Percentiles rank a stretch among this genome's conserved stretches.
Evolutionary conservation across 2,329 filamentous ascomycete species (phyloP).

Genomic region (Apiospora saccharicola): DNA sequence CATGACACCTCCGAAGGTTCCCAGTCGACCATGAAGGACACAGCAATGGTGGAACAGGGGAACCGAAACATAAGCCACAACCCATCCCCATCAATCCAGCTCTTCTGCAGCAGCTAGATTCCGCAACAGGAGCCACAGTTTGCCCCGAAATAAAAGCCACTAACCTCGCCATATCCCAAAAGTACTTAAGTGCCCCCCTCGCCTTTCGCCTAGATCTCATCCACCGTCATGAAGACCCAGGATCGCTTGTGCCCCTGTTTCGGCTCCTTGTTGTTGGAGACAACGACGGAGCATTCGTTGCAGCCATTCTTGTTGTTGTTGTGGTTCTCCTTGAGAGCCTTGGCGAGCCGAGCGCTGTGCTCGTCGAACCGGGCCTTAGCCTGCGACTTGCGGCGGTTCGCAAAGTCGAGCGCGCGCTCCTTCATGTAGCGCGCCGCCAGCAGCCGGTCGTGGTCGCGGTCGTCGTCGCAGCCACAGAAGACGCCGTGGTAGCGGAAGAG

Average conservation of each 20-base stretch:
- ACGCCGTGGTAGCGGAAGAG: not conserved
- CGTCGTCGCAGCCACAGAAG: not conserved
- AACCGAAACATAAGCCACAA: not conserved
- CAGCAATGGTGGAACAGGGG: not conserved
- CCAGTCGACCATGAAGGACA: too few relatives aligned
- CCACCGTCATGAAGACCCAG: not conserved
- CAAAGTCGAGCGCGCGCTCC: not conserved
- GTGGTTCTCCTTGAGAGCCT: not conserved
- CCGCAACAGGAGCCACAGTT: not conserved
- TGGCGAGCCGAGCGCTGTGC: not conserved
- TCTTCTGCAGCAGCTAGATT: too few relatives aligned
- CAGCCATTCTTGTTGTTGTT: too few relatives aligned
- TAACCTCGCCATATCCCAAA: not conserved
- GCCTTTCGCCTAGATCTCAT: not conserved
- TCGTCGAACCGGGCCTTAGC: not conserved
- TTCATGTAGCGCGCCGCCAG: not conserved
- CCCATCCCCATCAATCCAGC: not conserved
- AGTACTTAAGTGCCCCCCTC: too few relatives aligned
- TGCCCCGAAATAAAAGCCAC: not conserved
- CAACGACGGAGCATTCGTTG: not conserved
- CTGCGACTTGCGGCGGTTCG: not conserved
- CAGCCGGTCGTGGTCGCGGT: conserved; percentile 7
- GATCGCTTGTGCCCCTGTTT: not conserved
- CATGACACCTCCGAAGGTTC: too few relatives aligned
- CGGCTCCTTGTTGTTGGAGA: not conserved